A percentile compares a stretch with the other conserved stretches of the same genome.
phyloP scores from a whole-genome alignment of 2,329 filamentous ascomycete genomes.

The Aspergillus glaucus region DNA sequence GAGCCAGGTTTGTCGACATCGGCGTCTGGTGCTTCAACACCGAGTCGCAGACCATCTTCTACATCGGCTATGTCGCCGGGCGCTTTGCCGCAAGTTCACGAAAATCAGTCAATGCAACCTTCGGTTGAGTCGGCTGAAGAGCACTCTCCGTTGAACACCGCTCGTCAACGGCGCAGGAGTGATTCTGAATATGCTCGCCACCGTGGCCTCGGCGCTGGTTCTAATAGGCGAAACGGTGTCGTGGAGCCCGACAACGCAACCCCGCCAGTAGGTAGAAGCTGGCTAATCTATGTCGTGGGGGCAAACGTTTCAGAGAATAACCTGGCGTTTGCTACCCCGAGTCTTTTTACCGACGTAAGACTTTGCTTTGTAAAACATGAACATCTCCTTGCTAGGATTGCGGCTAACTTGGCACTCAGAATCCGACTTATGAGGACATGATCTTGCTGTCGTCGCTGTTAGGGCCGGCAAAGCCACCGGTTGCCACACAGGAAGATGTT shows the following conservation, averaged over 20 bases:
- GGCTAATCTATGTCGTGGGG: constrained; percentile 66
- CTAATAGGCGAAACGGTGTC: constrained; percentile 58
- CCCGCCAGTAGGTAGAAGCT: constrained; percentile 53
- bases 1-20: constrained; percentile 51
- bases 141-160: constrained; percentile 34
- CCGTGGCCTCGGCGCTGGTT: constrained; percentile 54
- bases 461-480: constrained; percentile 62
- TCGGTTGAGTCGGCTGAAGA: constrained; percentile 38
- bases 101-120: constrained; percentile 31
- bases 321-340: constrained; percentile 63
- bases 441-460: constrained; percentile 60
- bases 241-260: constrained; percentile 52
- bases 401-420: constrained; percentile 27
- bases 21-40: constrained; percentile 48
- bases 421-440: constrained; percentile 67
- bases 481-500: constrained; percentile 60
- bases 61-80: constrained; percentile 39
- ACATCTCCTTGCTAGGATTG: background rate
- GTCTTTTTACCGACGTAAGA: constrained; percentile 61
- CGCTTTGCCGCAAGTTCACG: constrained; percentile 33
- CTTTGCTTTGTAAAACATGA: background rate
- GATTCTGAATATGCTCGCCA: constrained; percentile 54
- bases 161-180: constrained; percentile 51
- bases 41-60: constrained; percentile 42
- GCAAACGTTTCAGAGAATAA: constrained; percentile 65